Evolutionary conservation across 148 eudicot species (phyloP), one percentile per base, ranked within the genome.

Genomic region (Cornus kousa): DNA sequence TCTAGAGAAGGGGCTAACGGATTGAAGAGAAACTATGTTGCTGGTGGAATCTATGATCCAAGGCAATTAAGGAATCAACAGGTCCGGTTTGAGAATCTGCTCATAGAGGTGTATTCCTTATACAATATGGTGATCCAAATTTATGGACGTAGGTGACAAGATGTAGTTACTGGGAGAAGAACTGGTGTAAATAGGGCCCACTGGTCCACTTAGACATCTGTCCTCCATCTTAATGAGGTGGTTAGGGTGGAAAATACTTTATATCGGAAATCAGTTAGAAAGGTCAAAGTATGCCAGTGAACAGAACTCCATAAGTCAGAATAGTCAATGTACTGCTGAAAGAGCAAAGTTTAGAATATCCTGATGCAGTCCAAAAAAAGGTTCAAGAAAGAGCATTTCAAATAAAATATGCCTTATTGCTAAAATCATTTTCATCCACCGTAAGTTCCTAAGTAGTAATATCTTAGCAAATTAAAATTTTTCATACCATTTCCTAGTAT

Each of bases 401-500:
- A 0, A 32, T 31, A 67, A 50, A 60, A 31, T 55, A 66, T 66
- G 37, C 55, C 9, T 79, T 72, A 50, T 24, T n/a, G 13, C 5
- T 57, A 39, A 74, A 46, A 10, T 7, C 60, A 11, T 37, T 73
- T 53, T 50, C 17, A 24, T 66, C n/a, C 67, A 57, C 48, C 10
- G n/a, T 6, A 74, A 73, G 28, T 72, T 13, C 50, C 67, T 9
- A 32, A n/a, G 28, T 50, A 55, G 76, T 60, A 67, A 50, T 23
- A 32, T 57, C 12, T 9, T 40, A 78, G 28, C 7, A 70, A 60
- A n/a, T 13, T 65, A 16, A 62, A 62, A 43, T 46, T 39, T 31
- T 14, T 71, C 77, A 71, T 22, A 40, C 31, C 80, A 40, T 53
- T 77, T 66, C 50, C 31, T 72, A 48, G 74, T 78, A 71, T 88